Evolutionary conservation across 2,329 filamentous ascomycete genomes (phyloP).

Genomic region (Venturia carpophila): DNA sequence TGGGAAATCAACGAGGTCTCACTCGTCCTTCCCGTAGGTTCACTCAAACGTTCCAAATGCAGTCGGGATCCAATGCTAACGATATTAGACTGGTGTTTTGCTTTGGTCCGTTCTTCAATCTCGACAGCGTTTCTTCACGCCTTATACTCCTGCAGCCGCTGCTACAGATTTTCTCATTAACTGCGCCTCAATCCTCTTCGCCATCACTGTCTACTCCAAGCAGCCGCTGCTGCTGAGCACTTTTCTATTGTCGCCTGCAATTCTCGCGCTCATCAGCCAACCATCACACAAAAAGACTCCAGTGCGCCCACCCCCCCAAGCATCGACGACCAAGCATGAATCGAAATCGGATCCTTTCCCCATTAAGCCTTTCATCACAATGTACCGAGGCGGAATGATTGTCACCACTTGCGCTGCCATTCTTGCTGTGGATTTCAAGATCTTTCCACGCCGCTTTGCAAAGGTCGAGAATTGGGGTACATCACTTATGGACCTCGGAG

Average conservation of each 20-base stretch:
- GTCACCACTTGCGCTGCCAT: conserved; percentile 83
- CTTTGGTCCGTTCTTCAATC: conserved; percentile 87
- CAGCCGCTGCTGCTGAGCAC: conserved; percentile 65
- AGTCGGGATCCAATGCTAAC: conserved; percentile 21
- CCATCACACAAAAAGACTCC: not conserved
- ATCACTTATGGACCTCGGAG: conserved; percentile 96
- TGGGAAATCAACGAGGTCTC: conserved; percentile 82
- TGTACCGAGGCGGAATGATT: conserved; percentile 87
- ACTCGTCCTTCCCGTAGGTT: conserved; percentile 70
- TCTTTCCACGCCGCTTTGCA: conserved; percentile 90
- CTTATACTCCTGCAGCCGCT: conserved; percentile 60
- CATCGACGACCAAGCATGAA: not conserved
- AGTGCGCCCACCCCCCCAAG: not conserved
- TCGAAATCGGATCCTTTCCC: conserved; percentile 43
- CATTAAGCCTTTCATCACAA: conserved; percentile 84
- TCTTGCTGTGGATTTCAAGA: conserved; percentile 88
- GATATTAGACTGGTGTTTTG: conserved; percentile 62
- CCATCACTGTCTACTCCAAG: conserved; percentile 75
- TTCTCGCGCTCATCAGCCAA: conserved; percentile 42
- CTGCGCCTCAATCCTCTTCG: conserved; percentile 71
- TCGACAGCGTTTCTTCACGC: conserved; percentile 73
- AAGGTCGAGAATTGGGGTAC: conserved; percentile 99
- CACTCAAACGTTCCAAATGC: conserved; percentile 21
- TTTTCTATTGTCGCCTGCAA: conserved; percentile 64
- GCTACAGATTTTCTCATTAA: conserved; percentile 82